Conservation (phyloP, 208 protist genomes). For the Acanthamoeba lenticulata region DNA sequence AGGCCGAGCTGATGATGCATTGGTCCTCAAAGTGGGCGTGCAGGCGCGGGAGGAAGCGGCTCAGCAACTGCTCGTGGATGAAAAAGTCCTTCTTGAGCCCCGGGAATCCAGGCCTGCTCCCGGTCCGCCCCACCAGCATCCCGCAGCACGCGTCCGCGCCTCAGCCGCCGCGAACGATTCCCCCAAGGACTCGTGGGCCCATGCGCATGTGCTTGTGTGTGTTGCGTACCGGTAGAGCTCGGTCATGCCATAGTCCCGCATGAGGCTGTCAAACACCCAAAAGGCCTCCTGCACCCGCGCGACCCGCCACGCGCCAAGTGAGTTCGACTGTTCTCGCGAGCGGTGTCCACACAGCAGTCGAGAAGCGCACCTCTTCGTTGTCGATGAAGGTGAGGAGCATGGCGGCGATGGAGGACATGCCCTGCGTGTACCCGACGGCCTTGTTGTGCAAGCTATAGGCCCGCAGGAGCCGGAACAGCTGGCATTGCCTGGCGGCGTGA, state of each 20-base stretch:
- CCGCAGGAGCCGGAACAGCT: background rate
- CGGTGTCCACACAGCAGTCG: too few relatives aligned
- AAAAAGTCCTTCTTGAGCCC: background rate
- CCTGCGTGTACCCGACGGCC: background rate
- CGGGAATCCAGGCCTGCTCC: background rate
- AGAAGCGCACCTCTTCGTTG: background rate
- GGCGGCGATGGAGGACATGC: background rate
- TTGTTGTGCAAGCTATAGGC: conserved; percentile 2
- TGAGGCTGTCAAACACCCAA: background rate
- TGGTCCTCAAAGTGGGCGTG: background rate
- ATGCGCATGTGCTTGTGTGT: too few relatives aligned
- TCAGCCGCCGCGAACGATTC: too few relatives aligned
- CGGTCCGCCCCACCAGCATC: background rate
- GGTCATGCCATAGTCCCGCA: background rate
- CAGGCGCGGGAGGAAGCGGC: background rate
- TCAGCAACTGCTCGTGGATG: background rate
- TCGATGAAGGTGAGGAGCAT: background rate
- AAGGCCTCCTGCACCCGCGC: background rate
- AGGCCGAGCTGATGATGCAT: background rate
- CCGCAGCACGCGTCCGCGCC: too few relatives aligned
- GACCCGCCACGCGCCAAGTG: too few relatives aligned
- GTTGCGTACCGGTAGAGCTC: background rate
- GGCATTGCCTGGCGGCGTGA: conserved; percentile 8
- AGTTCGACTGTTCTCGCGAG: too few relatives aligned
- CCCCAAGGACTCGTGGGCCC: too few relatives aligned